phyloP scores from a whole-genome alignment of 805 yeast species.

The Cyberlindnera bimundalis region DNA sequence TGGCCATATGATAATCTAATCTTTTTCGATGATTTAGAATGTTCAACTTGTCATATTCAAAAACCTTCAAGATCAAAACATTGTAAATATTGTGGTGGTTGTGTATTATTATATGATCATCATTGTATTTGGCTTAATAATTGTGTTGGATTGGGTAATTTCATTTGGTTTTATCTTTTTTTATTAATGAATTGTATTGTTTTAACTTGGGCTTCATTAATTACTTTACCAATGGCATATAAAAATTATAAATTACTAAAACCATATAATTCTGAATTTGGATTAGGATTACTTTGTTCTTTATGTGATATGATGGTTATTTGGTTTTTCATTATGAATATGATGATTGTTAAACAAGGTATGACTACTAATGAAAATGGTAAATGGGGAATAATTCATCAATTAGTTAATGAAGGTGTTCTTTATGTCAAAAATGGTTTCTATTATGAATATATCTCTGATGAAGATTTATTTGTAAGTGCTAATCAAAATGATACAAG shows the following conservation, averaged over 20 bases:
- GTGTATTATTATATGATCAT: constrained; percentile 67
- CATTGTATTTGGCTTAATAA: constrained; percentile 73
- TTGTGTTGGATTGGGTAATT: constrained; percentile 70
- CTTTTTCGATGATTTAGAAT: constrained; percentile 29
- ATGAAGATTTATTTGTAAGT: constrained; percentile 25
- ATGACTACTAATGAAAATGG: constrained; percentile 72
- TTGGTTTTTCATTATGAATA: constrained; percentile 44
- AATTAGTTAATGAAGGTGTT: constrained; percentile 40
- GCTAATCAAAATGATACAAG: constrained; percentile 17
- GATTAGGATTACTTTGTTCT: constrained; percentile 40
- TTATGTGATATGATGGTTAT: constrained; percentile 41
- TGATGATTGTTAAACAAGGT: constrained; percentile 54
- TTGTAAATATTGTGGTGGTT: constrained; percentile 62
- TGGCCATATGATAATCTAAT: constrained; percentile 21
- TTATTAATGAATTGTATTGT: constrained; percentile 45
- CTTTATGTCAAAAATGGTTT: constrained; percentile 25
- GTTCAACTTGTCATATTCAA: constrained; percentile 57
- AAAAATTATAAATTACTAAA: constrained; percentile 2
- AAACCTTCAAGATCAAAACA: constrained; percentile 75
- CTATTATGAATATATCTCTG: constrained; percentile 21
- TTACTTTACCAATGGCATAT: constrained; percentile 12
- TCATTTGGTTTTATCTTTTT: constrained; percentile 55
- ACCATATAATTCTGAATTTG: constrained; percentile 12
- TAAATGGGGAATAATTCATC: constrained; percentile 67
- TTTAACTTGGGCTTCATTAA: constrained; percentile 41